Conservation (phyloP, 2,329 filamentous ascomycete genomes). For the Tricladium varicosporioides region DNA sequence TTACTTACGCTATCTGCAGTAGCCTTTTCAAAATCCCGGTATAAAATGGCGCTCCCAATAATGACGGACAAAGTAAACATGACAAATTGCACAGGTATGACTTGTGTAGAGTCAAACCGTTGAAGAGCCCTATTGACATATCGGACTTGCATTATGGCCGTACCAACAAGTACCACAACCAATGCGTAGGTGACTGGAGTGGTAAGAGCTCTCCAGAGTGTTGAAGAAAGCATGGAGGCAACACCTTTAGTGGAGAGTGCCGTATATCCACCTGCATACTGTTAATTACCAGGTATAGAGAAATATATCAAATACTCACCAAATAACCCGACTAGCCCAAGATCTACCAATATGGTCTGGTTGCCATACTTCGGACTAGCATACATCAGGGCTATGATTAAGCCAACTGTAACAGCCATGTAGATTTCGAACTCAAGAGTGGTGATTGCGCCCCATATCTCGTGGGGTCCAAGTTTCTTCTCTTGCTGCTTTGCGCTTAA, state of each 20-base stretch:
- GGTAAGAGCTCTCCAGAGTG: constrained; percentile 81
- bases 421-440: constrained; percentile 90
- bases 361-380: constrained; percentile 81
- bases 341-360: constrained; percentile 83
- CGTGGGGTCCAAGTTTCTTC: constrained; percentile 83
- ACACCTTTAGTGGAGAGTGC: constrained; percentile 94
- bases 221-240: constrained; percentile 90
- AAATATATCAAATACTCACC: constrained; percentile 53
- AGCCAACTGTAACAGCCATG: constrained; percentile 67
- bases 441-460: constrained; percentile 87
- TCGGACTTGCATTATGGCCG: constrained; percentile 93
- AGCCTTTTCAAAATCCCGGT: constrained; percentile 89
- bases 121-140: constrained; percentile 91
- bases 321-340: constrained; percentile 90
- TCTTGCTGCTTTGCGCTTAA: constrained; percentile 87
- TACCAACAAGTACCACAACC: constrained; percentile 73
- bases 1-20: constrained; percentile 71
- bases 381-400: constrained; percentile 79
- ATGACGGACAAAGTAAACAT: constrained; percentile 96
- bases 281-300: constrained; percentile 12
- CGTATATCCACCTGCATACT: constrained; percentile 77
- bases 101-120: constrained; percentile 93
- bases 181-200: constrained; percentile 91
- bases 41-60: constrained; percentile 86
- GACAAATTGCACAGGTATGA: constrained; percentile 97